Evolutionary conservation across 1,284 basidiomycete species (phyloP).

Genomic region (Neolentinus lepideus): DNA sequence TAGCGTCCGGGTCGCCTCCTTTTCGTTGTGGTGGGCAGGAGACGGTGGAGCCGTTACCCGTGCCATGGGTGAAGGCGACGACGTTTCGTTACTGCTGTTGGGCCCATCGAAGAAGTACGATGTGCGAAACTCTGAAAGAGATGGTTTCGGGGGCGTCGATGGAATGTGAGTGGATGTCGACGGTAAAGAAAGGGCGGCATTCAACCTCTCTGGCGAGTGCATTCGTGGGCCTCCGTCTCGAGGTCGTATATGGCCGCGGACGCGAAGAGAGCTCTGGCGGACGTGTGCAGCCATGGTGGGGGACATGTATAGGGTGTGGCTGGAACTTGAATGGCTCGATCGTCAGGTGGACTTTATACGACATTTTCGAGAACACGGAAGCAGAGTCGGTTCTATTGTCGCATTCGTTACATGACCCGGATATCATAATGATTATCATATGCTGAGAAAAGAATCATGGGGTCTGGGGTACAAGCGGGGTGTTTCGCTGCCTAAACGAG

Average conservation of each 20-base stretch:
- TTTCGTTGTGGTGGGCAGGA: not conserved
- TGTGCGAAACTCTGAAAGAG: not conserved
- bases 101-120: not conserved
- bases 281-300: not conserved
- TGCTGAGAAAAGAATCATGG: too few relatives aligned
- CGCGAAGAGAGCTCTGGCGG: not conserved
- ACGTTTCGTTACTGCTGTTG: too few relatives aligned
- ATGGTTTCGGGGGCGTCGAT: not conserved
- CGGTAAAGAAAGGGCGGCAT: not conserved
- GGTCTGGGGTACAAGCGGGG: too few relatives aligned
- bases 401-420: too few relatives aligned
- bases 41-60: not conserved
- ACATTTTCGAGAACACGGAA: not conserved
- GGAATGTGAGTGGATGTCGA: not conserved
- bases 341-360: not conserved
- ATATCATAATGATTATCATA: too few relatives aligned
- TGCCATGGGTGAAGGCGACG: not conserved
- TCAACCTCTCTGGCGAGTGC: too few relatives aligned
- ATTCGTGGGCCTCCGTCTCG: not conserved
- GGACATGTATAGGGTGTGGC: not conserved
- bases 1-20: not conserved
- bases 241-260: not conserved
- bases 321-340: not conserved
- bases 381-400: not conserved
- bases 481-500: too few relatives aligned